These are phyloP conservation scores for Penicillium decumbens DNA, from an alignment of 2,329 filamentous ascomycete genomes.

Conservation along the genomic window DNA sequence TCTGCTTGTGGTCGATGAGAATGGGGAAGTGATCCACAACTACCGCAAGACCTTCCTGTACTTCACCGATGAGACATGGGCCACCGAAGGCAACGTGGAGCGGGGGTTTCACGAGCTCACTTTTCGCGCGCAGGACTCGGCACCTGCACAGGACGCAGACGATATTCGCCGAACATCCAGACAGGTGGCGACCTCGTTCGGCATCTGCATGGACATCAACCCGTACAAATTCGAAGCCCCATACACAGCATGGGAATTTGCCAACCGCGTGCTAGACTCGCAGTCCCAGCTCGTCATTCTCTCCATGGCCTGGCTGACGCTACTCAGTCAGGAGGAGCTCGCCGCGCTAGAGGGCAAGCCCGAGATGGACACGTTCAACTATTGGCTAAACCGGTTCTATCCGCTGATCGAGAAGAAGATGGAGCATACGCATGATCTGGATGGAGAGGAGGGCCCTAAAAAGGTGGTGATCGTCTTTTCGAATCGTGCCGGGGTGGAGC, in stretches of 20 bases:
- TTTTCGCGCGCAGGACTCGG: conserved; percentile 7
- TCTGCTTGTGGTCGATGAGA: conserved; percentile 53
- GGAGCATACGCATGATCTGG: conserved; percentile 25
- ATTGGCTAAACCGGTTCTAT: conserved; percentile 59
- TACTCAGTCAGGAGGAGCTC: conserved; percentile 48
- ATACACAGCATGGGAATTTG: conserved; percentile 58
- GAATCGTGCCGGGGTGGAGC: conserved; percentile 45
- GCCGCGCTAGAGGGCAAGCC: conserved; percentile 42
- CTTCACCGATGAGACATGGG: conserved; percentile 64
- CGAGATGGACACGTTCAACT: conserved; percentile 58
- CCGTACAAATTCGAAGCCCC: conserved; percentile 58
- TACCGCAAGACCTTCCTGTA: conserved; percentile 64
- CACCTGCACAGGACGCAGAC: not conserved
- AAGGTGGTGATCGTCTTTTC: conserved; percentile 46
- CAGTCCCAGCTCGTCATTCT: conserved; percentile 52
- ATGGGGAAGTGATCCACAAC: conserved; percentile 53
- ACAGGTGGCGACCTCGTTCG: conserved; percentile 42
- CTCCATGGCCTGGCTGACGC: conserved; percentile 61
- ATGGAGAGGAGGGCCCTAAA: conserved; percentile 24
- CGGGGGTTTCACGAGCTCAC: conserved; percentile 30
- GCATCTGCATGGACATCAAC: conserved; percentile 57
- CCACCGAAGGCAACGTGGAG: conserved; percentile 47
- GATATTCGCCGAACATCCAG: not conserved
- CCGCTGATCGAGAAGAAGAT: conserved; percentile 44
- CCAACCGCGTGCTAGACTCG: conserved; percentile 49